Base-by-base conservation (phyloP, 83 land plant genomes). In the Thuja plicata region DNA sequence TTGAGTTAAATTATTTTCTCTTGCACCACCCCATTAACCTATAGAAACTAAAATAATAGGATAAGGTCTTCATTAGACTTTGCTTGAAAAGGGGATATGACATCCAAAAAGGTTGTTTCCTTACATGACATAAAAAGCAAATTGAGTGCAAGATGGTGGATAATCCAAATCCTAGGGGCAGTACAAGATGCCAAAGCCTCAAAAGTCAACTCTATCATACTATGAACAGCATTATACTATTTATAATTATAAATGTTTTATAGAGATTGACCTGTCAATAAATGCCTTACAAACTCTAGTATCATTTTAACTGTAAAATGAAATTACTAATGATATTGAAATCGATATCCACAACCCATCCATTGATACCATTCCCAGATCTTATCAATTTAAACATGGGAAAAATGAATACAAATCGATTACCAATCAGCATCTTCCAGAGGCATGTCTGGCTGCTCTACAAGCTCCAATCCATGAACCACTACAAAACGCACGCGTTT, bases 401-500 rank as follows among this genome's bases (percentile, higher is more conserved):
- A 27, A 54, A 38, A n/a, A 89, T 1, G 2, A 78, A 78, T 46
- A n/a, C 30, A 50, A 62, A 4, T 10, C 2, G 32, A 15, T 5
- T 92, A 98, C 99, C 99, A 98, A 85, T 98, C 98, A 38, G 97
- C 99, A 94, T 98, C 98, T 71, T 94, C 97, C 45, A 90, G 87
- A 48, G 93, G 37, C 88, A 98, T 88, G 73, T 89, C 89, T 73
- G 99, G 99, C 60, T 94, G 97, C 76, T 98, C 99, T 46, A 94
- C 95, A 88, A 98, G 94, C 79, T 90, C 94, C 90, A 98, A 92
- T 40, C 99, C 99, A 94, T 98, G 98, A 35, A 98, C 95, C 1
- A 98, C 99, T 27, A 98, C 98, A 95, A 98, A 98, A 27, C 99
- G 97, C 79, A 98, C 99, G 84, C 99, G 96, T 90, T 98, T 98